Base-by-base conservation (phyloP, 2,329 filamentous ascomycete genomes). In the Diaporthe longicolla region DNA sequence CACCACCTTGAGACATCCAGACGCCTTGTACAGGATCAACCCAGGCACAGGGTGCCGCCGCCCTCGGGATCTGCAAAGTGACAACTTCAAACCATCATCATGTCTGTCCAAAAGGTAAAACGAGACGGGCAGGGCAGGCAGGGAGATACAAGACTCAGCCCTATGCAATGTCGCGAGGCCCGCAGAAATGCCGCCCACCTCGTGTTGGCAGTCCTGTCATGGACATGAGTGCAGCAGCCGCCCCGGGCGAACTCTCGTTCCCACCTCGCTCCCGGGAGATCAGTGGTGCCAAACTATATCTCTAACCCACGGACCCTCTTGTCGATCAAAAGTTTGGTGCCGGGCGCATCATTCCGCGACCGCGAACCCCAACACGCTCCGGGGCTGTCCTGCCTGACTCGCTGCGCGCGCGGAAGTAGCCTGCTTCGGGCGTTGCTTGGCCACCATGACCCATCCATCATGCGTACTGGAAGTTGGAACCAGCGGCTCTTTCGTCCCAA, bases 241-340 rank as follows among this genome's bases (percentile, higher is more conserved):
- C 24, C 40, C 45, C 17, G 17, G 45, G 45, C 61, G 45, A n/a
- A 52, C 29, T 66, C 29, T 66, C 19, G 26, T 37, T 52, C 63
- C 48, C 63, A 66, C 63, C 63, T 35, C 45, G 45, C 32, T 54
- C 45, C 48, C 48, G 63, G 63, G 48, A 68, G 63, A 68, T 40
- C 48, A 54, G 26, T 50, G 45, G 63, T 29, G 63, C n/a, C 32
- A 54, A 68, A 68, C 63, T 68, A 54, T 68, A 68, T 68, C 63
- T 68, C 48, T 68, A 40, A 68, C 63, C 48, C 63, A 54, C 48
- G 63, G 63, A 29, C 32, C 63, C 48, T 66, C 63, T 40, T 29
- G 48, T 54, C n/a, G 48, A 54, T 52, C 63, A 68, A 11, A 29
- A 40, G 32, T 37, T 21, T 54, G 48, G 21, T 40, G 32, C 63